These are phyloP conservation scores for Penicillium lagena DNA, from an alignment of 495 filamentous ascomycete species.

Conservation along the genomic window DNA sequence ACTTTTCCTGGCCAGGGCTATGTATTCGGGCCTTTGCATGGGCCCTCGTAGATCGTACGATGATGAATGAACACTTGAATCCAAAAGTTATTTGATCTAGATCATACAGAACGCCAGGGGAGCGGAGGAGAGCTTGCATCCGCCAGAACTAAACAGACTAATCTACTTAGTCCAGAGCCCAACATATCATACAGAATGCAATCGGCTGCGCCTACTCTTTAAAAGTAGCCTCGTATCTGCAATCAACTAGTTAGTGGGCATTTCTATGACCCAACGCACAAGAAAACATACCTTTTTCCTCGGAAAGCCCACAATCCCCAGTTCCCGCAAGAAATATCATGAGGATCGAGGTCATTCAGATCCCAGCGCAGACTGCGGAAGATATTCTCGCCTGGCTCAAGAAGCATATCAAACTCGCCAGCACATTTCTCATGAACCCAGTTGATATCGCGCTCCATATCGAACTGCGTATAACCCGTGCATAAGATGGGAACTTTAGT, in stretches of 20 bases:
- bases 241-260: neutral
- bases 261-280: neutral
- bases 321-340: slow-evolving; percentile 91
- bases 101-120: neutral
- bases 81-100: neutral
- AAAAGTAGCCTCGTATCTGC: slow-evolving; percentile 38
- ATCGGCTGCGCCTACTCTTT: slow-evolving; percentile 8
- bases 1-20: too few species aligned
- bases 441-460: slow-evolving; percentile 84
- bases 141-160: neutral
- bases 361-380: slow-evolving; percentile 97
- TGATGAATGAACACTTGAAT: too few species aligned
- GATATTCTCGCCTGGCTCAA: slow-evolving; percentile 87
- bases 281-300: slow-evolving; percentile 77
- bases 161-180: slow-evolving; percentile 4
- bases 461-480: slow-evolving; percentile 92
- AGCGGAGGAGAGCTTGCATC: neutral
- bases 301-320: slow-evolving; percentile 96
- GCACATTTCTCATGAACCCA: slow-evolving; percentile 79
- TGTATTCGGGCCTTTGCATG: too few species aligned
- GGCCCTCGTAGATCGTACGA: too few species aligned
- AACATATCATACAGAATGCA: slow-evolving; percentile 19
- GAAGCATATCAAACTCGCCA: slow-evolving; percentile 84
- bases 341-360: slow-evolving; percentile 89
- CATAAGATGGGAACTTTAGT: slow-evolving; percentile 91